Conservation (phyloP, 2,329 filamentous ascomycete species). For the Fusarium keratoplasticum region DNA sequence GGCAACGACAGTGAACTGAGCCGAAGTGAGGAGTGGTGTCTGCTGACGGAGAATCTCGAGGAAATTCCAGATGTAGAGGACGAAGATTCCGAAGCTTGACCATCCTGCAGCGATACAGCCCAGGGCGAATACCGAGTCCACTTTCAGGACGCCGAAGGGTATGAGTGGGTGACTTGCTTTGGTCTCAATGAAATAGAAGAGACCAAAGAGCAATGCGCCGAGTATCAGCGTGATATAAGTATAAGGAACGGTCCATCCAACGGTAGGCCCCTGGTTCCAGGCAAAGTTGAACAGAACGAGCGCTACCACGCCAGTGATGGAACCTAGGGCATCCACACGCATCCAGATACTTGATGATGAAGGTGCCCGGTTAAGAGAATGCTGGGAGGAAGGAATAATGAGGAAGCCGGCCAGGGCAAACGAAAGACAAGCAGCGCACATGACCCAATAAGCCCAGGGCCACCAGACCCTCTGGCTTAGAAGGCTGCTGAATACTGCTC, state of each 20-base stretch:
- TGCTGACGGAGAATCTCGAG: constrained; percentile 51
- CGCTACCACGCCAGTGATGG: constrained; percentile 58
- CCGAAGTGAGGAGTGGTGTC: constrained; percentile 56
- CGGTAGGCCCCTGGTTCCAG: constrained; percentile 70
- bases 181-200: constrained; percentile 67
- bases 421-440: constrained; percentile 44
- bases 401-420: constrained; percentile 43
- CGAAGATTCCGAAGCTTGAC: constrained; percentile 61
- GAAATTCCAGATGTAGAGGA: constrained; percentile 61
- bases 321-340: constrained; percentile 50
- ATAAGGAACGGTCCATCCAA: constrained; percentile 66
- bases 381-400: constrained; percentile 40
- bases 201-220: constrained; percentile 61
- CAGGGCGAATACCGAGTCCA: constrained; percentile 58
- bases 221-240: constrained; percentile 65
- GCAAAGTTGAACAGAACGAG: constrained; percentile 71
- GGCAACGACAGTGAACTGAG: constrained; percentile 49
- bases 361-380: constrained; percentile 2
- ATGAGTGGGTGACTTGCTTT: constrained; percentile 62
- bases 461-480: constrained; percentile 52
- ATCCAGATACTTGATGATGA: constrained; percentile 10
- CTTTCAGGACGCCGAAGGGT: constrained; percentile 55
- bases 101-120: constrained; percentile 61
- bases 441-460: constrained; percentile 57
- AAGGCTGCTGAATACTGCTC: constrained; percentile 44